These are phyloP conservation scores for Melampsora americana DNA, from an alignment of 1,284 basidiomycete species.

Conservation along the genomic window DNA sequence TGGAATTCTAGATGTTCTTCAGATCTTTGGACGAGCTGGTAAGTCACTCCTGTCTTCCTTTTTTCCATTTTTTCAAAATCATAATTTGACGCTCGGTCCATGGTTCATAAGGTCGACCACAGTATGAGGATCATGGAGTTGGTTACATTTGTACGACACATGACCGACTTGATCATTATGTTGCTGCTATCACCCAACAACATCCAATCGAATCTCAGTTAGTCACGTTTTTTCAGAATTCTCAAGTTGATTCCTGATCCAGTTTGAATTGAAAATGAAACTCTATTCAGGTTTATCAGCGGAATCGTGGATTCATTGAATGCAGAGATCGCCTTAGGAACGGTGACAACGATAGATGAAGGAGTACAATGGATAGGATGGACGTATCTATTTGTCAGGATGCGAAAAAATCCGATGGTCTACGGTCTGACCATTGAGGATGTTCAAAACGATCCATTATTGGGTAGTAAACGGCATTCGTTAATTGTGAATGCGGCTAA, in stretches of 20 bases:
- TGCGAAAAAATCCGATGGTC: conserved; percentile 85
- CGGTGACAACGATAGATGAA: conserved; percentile 81
- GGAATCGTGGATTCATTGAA: conserved; percentile 91
- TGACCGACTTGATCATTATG: conserved; percentile 89
- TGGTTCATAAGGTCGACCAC: conserved; percentile 68
- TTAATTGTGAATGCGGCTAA: conserved; percentile 70
- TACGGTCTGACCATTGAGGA: conserved; percentile 83
- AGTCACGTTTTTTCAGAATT: background rate
- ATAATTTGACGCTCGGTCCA: background rate
- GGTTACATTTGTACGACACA: conserved; percentile 93
- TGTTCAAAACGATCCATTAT: conserved; percentile 69
- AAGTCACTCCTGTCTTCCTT: background rate
- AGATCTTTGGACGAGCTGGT: conserved; percentile 93
- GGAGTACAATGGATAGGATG: conserved; percentile 95
- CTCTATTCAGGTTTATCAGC: conserved; percentile 61
- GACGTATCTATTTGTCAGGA: conserved; percentile 93
- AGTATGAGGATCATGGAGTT: conserved; percentile 89
- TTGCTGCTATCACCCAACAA: conserved; percentile 84
- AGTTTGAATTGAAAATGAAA: background rate
- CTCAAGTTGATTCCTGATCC: background rate
- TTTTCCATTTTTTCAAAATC: background rate
- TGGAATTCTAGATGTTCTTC: conserved; percentile 90
- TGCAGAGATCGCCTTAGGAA: conserved; percentile 91
- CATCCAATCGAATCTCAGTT: conserved; percentile 95
- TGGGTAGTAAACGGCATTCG: conserved; percentile 70